phyloP scores from a whole-genome alignment of 2,329 filamentous ascomycete species.

The Verticillium alfalfae region DNA sequence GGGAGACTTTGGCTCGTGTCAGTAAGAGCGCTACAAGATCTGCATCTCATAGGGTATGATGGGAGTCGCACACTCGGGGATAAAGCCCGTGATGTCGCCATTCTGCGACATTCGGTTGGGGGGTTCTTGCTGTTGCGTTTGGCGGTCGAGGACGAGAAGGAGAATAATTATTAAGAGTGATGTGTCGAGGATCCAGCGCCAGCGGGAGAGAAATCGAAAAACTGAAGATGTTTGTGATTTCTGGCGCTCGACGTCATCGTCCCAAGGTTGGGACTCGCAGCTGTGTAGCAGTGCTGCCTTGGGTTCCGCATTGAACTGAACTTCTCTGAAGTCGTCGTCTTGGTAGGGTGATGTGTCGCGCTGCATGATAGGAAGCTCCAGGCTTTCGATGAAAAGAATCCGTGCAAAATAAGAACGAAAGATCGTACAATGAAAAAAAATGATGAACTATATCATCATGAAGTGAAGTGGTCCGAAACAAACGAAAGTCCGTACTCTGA shows the following conservation, averaged over 20 bases:
- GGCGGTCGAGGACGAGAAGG: slow-evolving; percentile 25
- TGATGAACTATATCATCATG: too few relatives aligned
- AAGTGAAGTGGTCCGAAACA: too few relatives aligned
- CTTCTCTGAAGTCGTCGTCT: neutral
- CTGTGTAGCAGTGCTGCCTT: neutral
- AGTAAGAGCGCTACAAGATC: neutral
- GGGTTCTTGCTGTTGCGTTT: slow-evolving; percentile 7
- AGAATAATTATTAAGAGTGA: slow-evolving; percentile 26
- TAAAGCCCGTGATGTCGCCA: slow-evolving; percentile 33
- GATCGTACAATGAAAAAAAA: neutral
- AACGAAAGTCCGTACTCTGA: neutral
- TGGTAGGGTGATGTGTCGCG: neutral
- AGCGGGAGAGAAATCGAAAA: slow-evolving; percentile 1
- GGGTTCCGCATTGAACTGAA: neutral
- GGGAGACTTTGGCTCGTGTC: slow-evolving; percentile 20
- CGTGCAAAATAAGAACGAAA: neutral
- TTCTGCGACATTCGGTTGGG: slow-evolving; percentile 21
- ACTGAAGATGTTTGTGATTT: neutral
- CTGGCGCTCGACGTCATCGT: slow-evolving; percentile 1
- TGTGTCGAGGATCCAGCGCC: slow-evolving; percentile 24
- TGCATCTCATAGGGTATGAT: neutral
- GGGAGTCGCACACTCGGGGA: slow-evolving; percentile 24
- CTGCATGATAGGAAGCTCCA: neutral
- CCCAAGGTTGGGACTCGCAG: slow-evolving; percentile 11
- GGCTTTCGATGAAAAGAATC: neutral